These are phyloP conservation scores for Pseudotulostoma volvatum DNA, from an alignment of 495 filamentous ascomycete species.

Conservation along the genomic window DNA sequence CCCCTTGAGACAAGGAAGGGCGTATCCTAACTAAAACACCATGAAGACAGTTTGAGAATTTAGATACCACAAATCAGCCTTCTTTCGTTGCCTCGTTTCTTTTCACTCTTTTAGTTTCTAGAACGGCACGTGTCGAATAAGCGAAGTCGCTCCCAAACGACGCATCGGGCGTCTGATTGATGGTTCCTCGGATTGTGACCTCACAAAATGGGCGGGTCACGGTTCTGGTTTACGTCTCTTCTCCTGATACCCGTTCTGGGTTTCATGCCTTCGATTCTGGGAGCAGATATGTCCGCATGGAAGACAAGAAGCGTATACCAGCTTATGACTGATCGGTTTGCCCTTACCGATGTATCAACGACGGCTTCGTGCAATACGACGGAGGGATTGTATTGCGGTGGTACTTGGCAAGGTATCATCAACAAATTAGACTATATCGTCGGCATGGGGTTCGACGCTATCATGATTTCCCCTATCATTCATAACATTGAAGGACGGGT, in stretches of 20 bases:
- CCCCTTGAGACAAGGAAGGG: no score
- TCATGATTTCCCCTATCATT: constrained; percentile 57
- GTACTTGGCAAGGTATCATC: constrained; percentile 49
- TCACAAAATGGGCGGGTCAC: background rate
- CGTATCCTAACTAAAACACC: no score
- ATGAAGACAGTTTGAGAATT: background rate
- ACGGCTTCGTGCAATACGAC: constrained; percentile 30
- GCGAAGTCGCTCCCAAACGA: background rate
- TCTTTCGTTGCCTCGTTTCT: background rate
- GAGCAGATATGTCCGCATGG: constrained; percentile 20
- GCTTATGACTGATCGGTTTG: constrained; percentile 61
- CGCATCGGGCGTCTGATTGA: background rate
- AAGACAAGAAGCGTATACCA: constrained; percentile 48
- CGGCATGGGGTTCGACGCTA: constrained; percentile 50
- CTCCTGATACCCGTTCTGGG: background rate
- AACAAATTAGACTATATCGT: constrained; percentile 34
- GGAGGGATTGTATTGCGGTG: constrained; percentile 47
- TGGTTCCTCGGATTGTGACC: background rate
- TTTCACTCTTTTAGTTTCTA: background rate
- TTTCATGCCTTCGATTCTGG: background rate
- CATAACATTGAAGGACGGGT: constrained; percentile 33
- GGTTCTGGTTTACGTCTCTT: background rate
- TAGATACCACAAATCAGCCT: background rate
- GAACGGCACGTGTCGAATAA: background rate
- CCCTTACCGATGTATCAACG: constrained; percentile 44